Base-by-base conservation (phyloP, 768 basidiomycete species). In the Calocybe indica region DNA sequence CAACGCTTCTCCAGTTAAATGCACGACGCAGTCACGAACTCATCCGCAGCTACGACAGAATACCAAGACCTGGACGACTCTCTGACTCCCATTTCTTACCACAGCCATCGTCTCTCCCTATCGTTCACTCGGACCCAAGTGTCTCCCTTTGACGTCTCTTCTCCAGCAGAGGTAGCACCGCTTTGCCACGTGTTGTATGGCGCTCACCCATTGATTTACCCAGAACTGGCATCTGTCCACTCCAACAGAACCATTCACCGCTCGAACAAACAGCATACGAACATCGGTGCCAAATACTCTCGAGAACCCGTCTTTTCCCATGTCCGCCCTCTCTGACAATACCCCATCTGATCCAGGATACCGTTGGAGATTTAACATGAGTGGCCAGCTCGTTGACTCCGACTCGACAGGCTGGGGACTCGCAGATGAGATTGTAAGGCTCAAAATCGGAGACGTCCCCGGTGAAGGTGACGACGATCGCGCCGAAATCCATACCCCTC, bases 391-490 rank as follows among this genome's bases (percentile, higher is more conserved):
- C 49, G 72, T 81, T 52, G 81, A 86, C 61, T 64, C 75, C 29
- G 75, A 76, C 12, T 55, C 77, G 45, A 66, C 75, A 45, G 76
- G 79, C 41, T 89, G 87, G 87, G 82, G 83, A 46, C 73, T 89
- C 49, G 72, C 84, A 36, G 82, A 87, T 59, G 82, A 83, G 52
- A 79, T 90, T 45, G 82, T 79, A 54, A 79, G 83, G 62, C 67
- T 89, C 53, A 83, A 84, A 58, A 82, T 90, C 47, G 72, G 70
- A 54, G 76, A 79, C 52, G 75, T 73, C 49, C 62, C 64, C 45
- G 61, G 67, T 40, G 81, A 82, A 43, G 61, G 64, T 46, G 80
- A 81, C 46, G 77, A 80, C 33, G 70, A 74, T 49, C 71, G 65
- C 50, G 53, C 57, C n/a, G 71, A 78, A 53, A 72, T 85, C 59